These are phyloP conservation scores for Colletotrichum salicis DNA, from an alignment of 2,329 filamentous ascomycete species.

Conservation along the genomic window DNA sequence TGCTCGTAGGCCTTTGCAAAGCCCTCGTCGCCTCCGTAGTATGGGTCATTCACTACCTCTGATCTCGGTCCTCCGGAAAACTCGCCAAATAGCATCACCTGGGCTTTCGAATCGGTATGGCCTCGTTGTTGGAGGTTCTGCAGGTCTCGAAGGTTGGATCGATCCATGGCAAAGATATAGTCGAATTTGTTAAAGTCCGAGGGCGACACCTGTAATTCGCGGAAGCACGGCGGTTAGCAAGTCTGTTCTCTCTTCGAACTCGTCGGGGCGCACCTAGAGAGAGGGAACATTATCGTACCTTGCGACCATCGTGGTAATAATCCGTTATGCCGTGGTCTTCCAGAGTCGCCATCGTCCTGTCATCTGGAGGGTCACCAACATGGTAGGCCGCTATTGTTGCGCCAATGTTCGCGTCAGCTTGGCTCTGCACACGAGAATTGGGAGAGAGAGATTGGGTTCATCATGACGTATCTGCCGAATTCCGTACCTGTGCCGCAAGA, in stretches of 20 bases:
- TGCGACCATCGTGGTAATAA: constrained; percentile 81
- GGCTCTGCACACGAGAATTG: not conserved
- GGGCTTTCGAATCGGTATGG: constrained; percentile 67
- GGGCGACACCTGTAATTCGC: constrained; percentile 56
- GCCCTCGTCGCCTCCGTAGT: constrained; percentile 86
- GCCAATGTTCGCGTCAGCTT: constrained; percentile 10
- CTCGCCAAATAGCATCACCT: constrained; percentile 87
- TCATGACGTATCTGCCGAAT: constrained; percentile 29
- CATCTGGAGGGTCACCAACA: constrained; percentile 78
- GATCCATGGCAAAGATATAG: constrained; percentile 96
- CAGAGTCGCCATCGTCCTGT: constrained; percentile 84
- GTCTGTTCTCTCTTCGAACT: not conserved
- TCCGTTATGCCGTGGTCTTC: constrained; percentile 77
- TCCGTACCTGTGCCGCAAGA: constrained; percentile 81
- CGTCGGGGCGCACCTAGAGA: constrained; percentile 5
- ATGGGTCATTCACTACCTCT: constrained; percentile 87
- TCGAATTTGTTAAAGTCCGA: constrained; percentile 88
- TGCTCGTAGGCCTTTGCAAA: constrained; percentile 92
- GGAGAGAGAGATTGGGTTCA: not conserved
- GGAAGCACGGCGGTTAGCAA: not conserved
- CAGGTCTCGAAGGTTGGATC: constrained; percentile 79
- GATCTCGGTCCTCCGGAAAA: constrained; percentile 72
- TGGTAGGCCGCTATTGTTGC: constrained; percentile 77
- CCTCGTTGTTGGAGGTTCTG: constrained; percentile 67
- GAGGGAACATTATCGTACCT: constrained; percentile 62